These are phyloP conservation scores for Sordariomycetes sp. DNA, from an alignment of 2,329 filamentous ascomycete genomes.

Conservation along the genomic window DNA sequence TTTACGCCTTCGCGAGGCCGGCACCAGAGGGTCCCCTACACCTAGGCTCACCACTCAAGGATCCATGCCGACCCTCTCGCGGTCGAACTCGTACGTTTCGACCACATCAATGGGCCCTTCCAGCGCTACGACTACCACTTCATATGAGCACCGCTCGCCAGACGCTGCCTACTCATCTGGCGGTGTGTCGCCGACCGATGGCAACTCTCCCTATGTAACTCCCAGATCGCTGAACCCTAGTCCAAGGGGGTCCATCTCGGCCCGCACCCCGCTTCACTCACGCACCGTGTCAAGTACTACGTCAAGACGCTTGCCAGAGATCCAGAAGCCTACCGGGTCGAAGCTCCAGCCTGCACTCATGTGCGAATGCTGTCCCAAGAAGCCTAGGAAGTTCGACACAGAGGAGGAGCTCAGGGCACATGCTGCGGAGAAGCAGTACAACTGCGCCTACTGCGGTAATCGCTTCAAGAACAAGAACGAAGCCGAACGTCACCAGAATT, in stretches of 20 bases:
- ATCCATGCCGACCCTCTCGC: constrained; percentile 34
- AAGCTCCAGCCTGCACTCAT: constrained; percentile 50
- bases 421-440: constrained; percentile 93
- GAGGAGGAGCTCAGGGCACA: constrained; percentile 79
- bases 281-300: constrained; percentile 38
- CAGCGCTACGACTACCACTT: constrained; percentile 32
- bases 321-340: constrained; percentile 34
- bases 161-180: constrained; percentile 33
- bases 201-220: constrained; percentile 39
- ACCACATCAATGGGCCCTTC: constrained; percentile 31
- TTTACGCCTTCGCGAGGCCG: constrained; percentile 36
- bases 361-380: constrained; percentile 95
- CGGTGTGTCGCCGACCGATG: constrained; percentile 40
- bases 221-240: constrained; percentile 39
- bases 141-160: constrained; percentile 37
- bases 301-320: constrained; percentile 41
- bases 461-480: constrained; percentile 99
- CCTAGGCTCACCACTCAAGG: constrained; percentile 34
- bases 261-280: constrained; percentile 27
- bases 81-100: constrained; percentile 39
- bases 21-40: constrained; percentile 41
- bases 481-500: constrained; percentile 92
- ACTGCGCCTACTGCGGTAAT: constrained; percentile 85
- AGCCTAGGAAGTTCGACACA: constrained; percentile 89
- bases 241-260: constrained; percentile 34